Base-by-base conservation (phyloP, 2,329 filamentous ascomycete genomes). In the Emergomyces africanus region DNA sequence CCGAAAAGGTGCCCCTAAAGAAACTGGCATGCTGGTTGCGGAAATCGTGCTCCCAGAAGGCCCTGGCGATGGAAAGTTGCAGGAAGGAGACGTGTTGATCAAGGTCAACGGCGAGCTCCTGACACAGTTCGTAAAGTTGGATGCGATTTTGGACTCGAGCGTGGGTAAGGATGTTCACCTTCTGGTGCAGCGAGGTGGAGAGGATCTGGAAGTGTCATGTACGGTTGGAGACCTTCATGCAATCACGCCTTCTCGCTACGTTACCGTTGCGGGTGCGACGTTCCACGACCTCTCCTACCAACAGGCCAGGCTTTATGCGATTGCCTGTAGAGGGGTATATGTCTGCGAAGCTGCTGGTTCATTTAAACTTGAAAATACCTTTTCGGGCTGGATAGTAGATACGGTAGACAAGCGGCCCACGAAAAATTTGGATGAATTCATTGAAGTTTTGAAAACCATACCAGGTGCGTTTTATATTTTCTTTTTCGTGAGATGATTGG, bases 251-350 rank as follows among this genome's bases (percentile, higher is more conserved):
- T 91, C 96, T 74, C 87, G 91, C 61, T 99, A 97, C 70, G 88
- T 97, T 58, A 89, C 90, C 4, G 92, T 97, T 49, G 89, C 91
- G 48, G 95, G 94, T 23, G 94, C 86, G 28, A 92, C 90, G 61
- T 97, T 99, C 78, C 95, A 99, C 75, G 84, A 95, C 70, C 79
- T 99, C 20, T 99, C 95, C 0, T 99, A 99, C 72, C 94, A 99
- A 70, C 91, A 97, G 74, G 90, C 94, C n/a, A 86, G 94, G 10
- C 81, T 96, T 4, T 97, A 96, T 71, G 92, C 91, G 39, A 91
- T 99, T 60, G 86, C 91, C 10, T 88, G 90, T 66, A 87, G 90
- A 71, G 94, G 94, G 39, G 90, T 99, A 20, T 99, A 89, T 70
- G 87, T 97, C 61, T 97, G 91, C 69, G 94, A 99, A 74, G 89